phyloP scores from a whole-genome alignment of 2,329 filamentous ascomycete species.

The Lasiodiplodia hormozganensis region DNA sequence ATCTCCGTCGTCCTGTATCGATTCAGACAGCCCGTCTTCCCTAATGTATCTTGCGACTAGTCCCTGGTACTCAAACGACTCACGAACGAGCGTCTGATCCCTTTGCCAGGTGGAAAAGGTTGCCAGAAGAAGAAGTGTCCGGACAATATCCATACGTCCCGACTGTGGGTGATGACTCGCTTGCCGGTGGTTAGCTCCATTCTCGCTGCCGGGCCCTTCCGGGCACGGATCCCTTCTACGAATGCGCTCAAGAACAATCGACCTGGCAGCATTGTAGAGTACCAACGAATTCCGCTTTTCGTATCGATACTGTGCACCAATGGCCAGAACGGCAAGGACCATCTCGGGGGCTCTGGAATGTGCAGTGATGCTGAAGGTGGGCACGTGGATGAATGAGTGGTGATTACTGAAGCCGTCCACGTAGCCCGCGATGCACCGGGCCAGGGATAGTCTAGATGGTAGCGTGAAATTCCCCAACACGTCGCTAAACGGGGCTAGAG shows the following conservation, averaged over 20 bases:
- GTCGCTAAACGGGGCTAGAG: background rate
- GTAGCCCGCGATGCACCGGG: slow-evolving; percentile 15
- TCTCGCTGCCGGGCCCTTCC: background rate
- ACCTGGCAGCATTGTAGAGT: slow-evolving; percentile 14
- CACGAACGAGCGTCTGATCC: slow-evolving; percentile 8
- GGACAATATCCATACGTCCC: slow-evolving; percentile 35
- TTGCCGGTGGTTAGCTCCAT: slow-evolving; percentile 31
- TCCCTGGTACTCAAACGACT: slow-evolving; percentile 15
- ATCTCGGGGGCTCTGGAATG: background rate
- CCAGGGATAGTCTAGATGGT: slow-evolving; percentile 13
- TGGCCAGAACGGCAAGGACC: slow-evolving; percentile 7
- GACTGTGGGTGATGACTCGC: background rate
- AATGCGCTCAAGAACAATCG: slow-evolving; percentile 15
- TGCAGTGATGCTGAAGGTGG: slow-evolving; percentile 13
- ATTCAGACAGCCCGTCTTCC: slow-evolving; percentile 11
- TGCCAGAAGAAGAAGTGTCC: slow-evolving; percentile 13
- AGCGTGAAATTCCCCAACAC: slow-evolving; percentile 5
- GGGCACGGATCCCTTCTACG: background rate
- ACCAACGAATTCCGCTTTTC: slow-evolving; percentile 2
- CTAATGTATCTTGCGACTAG: slow-evolving; percentile 8
- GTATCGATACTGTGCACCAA: slow-evolving; percentile 23
- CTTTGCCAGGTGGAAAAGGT: slow-evolving; percentile 14
- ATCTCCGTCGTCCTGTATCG: background rate
- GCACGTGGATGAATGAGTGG: slow-evolving; percentile 17
- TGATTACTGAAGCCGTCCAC: slow-evolving; percentile 24